Conservation (phyloP, 768 basidiomycete species). For the Collybia sp. region DNA sequence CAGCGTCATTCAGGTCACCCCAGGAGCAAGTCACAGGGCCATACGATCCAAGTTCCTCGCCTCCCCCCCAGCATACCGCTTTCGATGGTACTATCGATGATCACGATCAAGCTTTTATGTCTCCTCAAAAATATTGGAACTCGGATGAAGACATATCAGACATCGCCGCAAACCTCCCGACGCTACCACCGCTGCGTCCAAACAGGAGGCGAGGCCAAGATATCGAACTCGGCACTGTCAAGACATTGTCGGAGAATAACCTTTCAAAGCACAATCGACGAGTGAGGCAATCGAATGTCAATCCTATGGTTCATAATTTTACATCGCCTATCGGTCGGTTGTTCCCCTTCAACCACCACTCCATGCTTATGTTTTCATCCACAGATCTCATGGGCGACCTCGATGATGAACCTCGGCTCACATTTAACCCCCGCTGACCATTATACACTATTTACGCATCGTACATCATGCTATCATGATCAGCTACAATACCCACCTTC, state of each 20-base stretch:
- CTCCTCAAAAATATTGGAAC: constrained; percentile 12
- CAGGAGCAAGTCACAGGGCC: constrained; percentile 11
- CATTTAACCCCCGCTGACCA: constrained; percentile 25
- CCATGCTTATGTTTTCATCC: constrained; percentile 11
- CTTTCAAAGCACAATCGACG: constrained; percentile 36
- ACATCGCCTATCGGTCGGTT: constrained; percentile 65
- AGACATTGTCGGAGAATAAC: constrained; percentile 35
- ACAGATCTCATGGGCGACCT: constrained; percentile 18
- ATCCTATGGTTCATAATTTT: constrained; percentile 58
- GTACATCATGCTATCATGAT: no score
- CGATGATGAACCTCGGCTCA: constrained; percentile 20
- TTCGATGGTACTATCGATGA: constrained; percentile 14
- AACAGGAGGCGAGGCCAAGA: constrained; percentile 37
- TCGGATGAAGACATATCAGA: constrained; percentile 28
- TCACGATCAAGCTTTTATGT: constrained; percentile 6
- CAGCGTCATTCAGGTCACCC: constrained; percentile 6
- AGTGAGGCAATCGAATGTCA: constrained; percentile 22
- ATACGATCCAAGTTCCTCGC: constrained; percentile 30
- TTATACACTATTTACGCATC: no score
- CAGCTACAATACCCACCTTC: no score
- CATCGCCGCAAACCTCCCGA: constrained; percentile 8
- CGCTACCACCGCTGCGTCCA: constrained; percentile 32
- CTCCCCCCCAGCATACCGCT: constrained; percentile 20
- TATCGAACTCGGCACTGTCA: constrained; percentile 30
- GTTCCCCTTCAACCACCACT: background rate